Conservation (phyloP, 352 stramenopile genomes). For the Halophytophthora batemanensis region DNA sequence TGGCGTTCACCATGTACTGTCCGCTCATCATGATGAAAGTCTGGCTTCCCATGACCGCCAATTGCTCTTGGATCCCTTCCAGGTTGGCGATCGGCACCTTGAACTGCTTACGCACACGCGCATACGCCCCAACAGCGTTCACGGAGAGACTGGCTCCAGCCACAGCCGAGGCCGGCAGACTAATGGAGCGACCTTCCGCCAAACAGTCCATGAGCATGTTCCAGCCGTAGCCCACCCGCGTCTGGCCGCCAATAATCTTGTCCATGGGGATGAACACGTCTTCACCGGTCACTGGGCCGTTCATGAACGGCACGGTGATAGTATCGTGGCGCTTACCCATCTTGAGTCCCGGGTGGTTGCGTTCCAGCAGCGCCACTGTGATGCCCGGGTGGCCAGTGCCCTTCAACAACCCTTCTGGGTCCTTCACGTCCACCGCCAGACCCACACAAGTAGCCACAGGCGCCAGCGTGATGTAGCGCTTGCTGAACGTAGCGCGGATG, state of each 20-base stretch:
- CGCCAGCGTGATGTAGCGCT: slow-evolving; percentile 98
- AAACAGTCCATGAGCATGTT: slow-evolving; percentile 99
- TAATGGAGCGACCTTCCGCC: slow-evolving; percentile 96
- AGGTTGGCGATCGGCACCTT: slow-evolving; percentile 98
- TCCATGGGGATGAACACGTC: slow-evolving; percentile 98
- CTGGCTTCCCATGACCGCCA: slow-evolving; percentile 92
- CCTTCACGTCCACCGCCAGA: slow-evolving; percentile 95
- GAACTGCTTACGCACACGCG: slow-evolving; percentile 97
- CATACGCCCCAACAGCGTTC: slow-evolving; percentile 94
- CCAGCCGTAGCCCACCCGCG: slow-evolving; percentile 96
- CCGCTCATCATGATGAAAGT: slow-evolving; percentile 94
- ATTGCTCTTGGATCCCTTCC: slow-evolving; percentile 97
- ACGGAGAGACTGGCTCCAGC: slow-evolving; percentile 90
- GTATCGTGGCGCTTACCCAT: slow-evolving; percentile 97
- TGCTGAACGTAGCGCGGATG: slow-evolving; percentile 96
- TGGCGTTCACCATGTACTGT: slow-evolving; percentile 97
- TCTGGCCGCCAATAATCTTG: slow-evolving; percentile 96
- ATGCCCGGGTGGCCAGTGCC: slow-evolving; percentile 93
- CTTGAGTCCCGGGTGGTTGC: slow-evolving; percentile 91
- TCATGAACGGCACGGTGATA: slow-evolving; percentile 97
- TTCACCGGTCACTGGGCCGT: slow-evolving; percentile 94
- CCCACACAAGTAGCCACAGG: slow-evolving; percentile 96
- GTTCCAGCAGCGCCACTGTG: slow-evolving; percentile 95
- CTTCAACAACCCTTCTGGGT: slow-evolving; percentile 94
- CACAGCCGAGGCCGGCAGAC: slow-evolving; percentile 93